Evolutionary conservation across 495 filamentous ascomycete species (phyloP), one percentile per base, ranked within the genome.

Genomic region (Penicillium mononematosum): DNA sequence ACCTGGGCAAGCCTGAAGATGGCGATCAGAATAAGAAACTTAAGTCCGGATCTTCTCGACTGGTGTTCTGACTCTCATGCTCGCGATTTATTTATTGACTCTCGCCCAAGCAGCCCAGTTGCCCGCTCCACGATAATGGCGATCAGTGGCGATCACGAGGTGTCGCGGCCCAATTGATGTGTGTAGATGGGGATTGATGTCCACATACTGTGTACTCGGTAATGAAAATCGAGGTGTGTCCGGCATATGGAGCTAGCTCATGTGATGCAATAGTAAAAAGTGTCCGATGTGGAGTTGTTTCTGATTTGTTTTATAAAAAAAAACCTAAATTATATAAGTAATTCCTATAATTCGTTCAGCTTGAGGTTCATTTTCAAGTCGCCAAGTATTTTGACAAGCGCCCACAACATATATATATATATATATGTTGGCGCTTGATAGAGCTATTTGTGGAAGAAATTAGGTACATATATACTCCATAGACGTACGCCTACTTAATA

Each of bases 271-370:
- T 14, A 52, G 24, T 24, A 41, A 19, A n/a, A 41, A 19, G 31
- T 43, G 22, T 38, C 36, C 46, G 45, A 57, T 44, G 17, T 44
- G 46, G 46, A 32, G 55, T 20, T 27, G 31, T 31, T 10, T 9
- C n/a, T 5, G 45, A 11, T 32, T 32, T 31, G 5, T 9, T 3
- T 22, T 22, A 22, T 1, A 2, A 22, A 24, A 24, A 22, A 22
- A 22, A 22, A 22, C 22, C 3, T 24, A 24, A 24, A 24, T 24
- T 24, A 4, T 24, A 24, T 24, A 22, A 22, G 22, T 24, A 4
- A 4, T 24, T 3, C 22, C 22, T 24, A 3, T 24, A 1, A 24
- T 24, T 24, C 22, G 22, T 24, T 24, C 22, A 24, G 22, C 22
- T 1, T 24, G 22, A 24, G 22, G 22, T 24, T 24, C 3, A 24